Conservation (phyloP, 805 yeast species). For the Torulaspora franciscae region DNA sequence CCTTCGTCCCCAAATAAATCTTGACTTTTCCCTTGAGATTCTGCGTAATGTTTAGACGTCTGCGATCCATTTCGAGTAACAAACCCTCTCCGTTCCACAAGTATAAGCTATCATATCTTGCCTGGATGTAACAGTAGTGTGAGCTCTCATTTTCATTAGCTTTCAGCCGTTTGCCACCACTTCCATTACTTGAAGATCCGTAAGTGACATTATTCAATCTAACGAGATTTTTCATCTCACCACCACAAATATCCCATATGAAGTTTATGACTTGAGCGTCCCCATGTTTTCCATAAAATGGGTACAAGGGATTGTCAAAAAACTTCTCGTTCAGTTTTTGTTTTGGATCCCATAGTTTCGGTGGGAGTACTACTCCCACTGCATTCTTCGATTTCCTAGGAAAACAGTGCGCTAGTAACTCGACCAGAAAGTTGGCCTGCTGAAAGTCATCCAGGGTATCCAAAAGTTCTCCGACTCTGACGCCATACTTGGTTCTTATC, state of each 20-base stretch:
- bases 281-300: slow-evolving; percentile 17
- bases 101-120: slow-evolving; percentile 11
- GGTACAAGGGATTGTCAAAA: slow-evolving; percentile 18
- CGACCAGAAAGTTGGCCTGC: slow-evolving; percentile 18
- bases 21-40: slow-evolving; percentile 15
- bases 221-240: slow-evolving; percentile 5
- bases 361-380: slow-evolving; percentile 15
- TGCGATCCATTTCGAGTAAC: slow-evolving; percentile 18
- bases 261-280: slow-evolving; percentile 13
- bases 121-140: slow-evolving; percentile 14
- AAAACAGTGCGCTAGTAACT: slow-evolving; percentile 20
- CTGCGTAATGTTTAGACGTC: slow-evolving; percentile 8
- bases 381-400: slow-evolving; percentile 14
- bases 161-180: slow-evolving; percentile 3
- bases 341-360: slow-evolving; percentile 18
- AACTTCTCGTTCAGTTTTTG: slow-evolving; percentile 11
- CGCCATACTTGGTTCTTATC: slow-evolving; percentile 12
- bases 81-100: slow-evolving; percentile 19
- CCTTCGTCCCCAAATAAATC: slow-evolving; percentile 5
- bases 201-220: slow-evolving; percentile 6
- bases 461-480: slow-evolving; percentile 14
- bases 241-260: slow-evolving; percentile 10
- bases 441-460: slow-evolving; percentile 21
- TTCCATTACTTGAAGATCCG: slow-evolving; percentile 5
- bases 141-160: background rate